phyloP scores from a whole-genome alignment of 345 rosid species.

The Populus alba region DNA sequence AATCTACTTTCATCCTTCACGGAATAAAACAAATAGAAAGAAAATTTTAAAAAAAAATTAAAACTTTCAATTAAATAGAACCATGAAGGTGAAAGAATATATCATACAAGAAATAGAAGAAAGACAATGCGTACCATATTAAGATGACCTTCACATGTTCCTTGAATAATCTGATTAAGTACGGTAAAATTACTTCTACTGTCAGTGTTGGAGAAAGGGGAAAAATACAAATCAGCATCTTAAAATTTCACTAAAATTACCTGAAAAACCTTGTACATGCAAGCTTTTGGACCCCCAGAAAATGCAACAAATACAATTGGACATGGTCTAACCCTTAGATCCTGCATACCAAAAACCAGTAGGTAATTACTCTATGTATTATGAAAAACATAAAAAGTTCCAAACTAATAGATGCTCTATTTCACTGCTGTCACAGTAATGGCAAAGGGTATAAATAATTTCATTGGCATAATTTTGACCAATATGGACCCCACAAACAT shows the following conservation, averaged over 20 bases:
- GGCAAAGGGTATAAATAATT: neutral
- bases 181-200: conserved; percentile 8
- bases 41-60: conserved; percentile 1
- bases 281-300: conserved; percentile 89
- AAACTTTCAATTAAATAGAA: neutral
- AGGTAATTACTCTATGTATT: conserved; percentile 6
- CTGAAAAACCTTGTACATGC: conserved; percentile 87
- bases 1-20: conserved; percentile 65
- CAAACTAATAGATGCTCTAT: neutral
- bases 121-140: conserved; percentile 41
- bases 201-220: neutral
- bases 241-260: conserved; percentile 22
- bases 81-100: neutral
- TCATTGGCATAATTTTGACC: neutral
- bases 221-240: neutral
- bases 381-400: neutral
- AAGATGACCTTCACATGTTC: conserved; percentile 55
- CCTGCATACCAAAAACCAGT: conserved; percentile 34
- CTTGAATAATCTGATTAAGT: conserved; percentile 53
- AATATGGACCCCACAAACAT: neutral
- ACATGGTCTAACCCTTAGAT: conserved; percentile 57
- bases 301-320: conserved; percentile 76
- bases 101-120: neutral
- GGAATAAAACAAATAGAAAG: conserved; percentile 6
- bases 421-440: neutral